phyloP scores from a whole-genome alignment of 768 basidiomycete species.

The Boletales sp. region DNA sequence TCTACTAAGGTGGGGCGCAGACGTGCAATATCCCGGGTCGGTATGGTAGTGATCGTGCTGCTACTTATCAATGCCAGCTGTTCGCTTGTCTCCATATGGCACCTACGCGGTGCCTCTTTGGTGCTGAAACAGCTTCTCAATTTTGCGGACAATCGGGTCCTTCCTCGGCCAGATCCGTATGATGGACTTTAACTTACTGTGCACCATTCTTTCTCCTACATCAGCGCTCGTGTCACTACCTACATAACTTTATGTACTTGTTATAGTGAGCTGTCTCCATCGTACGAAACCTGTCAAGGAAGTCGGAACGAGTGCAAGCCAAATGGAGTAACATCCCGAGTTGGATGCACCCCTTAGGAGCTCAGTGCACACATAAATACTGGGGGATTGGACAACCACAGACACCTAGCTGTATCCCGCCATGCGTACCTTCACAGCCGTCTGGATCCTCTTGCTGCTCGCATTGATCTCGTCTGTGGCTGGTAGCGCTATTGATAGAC shows the following conservation, averaged over 20 bases:
- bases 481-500: conserved; percentile 1
- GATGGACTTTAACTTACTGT: conserved; percentile 25
- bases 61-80: conserved; percentile 24
- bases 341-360: no score
- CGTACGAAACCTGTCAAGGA: not conserved
- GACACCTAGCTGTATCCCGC: not conserved
- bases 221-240: conserved; percentile 1
- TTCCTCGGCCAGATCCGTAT: conserved; percentile 29
- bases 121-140: conserved; percentile 15
- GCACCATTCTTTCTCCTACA: not conserved
- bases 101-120: conserved; percentile 15
- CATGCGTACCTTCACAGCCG: conserved; percentile 12
- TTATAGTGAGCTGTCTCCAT: not conserved
- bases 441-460: conserved; percentile 12
- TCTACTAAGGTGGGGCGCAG: conserved; percentile 4
- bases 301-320: no score
- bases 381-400: not conserved
- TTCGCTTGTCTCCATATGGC: conserved; percentile 12
- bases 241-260: not conserved
- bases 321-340: no score
- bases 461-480: conserved; percentile 4
- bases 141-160: conserved; percentile 22
- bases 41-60: conserved; percentile 17
- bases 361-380: conserved; percentile 4
- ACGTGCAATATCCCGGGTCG: conserved; percentile 4